These are phyloP conservation scores for Penicillium sp. DNA, from an alignment of 2,329 filamentous ascomycete genomes.

Conservation along the genomic window DNA sequence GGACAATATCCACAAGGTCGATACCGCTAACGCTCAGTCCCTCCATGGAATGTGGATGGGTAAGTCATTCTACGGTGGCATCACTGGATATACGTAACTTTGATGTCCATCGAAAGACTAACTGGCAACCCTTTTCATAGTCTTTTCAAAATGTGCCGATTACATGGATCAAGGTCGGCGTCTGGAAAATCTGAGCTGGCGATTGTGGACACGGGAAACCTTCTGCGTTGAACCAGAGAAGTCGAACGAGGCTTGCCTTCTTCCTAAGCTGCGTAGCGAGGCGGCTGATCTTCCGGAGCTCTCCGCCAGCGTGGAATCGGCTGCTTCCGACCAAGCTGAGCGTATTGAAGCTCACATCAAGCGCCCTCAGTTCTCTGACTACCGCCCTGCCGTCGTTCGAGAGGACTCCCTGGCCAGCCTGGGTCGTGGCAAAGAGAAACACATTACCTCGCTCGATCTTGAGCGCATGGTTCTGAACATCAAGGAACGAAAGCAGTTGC, in stretches of 20 bases:
- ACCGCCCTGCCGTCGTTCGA: constrained; percentile 47
- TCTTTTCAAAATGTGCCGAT: constrained; percentile 90
- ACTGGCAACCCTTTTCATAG: constrained; percentile 41
- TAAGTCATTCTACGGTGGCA: constrained; percentile 45
- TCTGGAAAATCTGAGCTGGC: constrained; percentile 92
- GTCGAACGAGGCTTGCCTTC: constrained; percentile 48
- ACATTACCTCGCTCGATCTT: constrained; percentile 86
- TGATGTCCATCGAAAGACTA: constrained; percentile 13
- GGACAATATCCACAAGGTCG: constrained; percentile 87
- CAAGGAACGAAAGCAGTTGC: constrained; percentile 70
- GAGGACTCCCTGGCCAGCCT: constrained; percentile 54
- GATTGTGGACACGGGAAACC: constrained; percentile 88
- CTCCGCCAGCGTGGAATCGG: constrained; percentile 70
- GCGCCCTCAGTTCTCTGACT: constrained; percentile 58
- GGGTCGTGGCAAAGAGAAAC: constrained; percentile 69
- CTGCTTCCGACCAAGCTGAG: constrained; percentile 57
- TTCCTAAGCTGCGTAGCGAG: constrained; percentile 43
- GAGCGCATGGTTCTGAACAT: constrained; percentile 93
- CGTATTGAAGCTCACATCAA: constrained; percentile 54
- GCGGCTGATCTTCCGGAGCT: constrained; percentile 60
- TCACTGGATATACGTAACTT: background rate
- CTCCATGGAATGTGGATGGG: constrained; percentile 96
- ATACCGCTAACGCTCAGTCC: constrained; percentile 86
- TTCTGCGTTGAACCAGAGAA: constrained; percentile 69
- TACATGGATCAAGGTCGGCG: constrained; percentile 88